These are phyloP conservation scores for Phalaenopsis hybrid DNA, from an alignment of 116 monocot genomes.

Conservation along the genomic window DNA sequence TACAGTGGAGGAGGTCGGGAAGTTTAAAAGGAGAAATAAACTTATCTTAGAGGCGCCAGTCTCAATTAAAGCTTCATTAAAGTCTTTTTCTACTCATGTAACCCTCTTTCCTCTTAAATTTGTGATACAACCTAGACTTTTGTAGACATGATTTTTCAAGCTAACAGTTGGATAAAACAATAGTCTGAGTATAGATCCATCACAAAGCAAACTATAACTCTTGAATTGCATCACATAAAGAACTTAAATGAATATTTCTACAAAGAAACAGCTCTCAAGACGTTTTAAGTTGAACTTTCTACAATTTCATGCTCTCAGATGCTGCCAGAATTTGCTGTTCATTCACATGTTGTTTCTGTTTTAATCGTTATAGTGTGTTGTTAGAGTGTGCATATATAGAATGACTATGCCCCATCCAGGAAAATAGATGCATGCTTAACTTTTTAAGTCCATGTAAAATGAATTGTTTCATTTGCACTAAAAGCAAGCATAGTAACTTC, in stretches of 20 bases:
- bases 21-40: no score
- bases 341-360: not conserved
- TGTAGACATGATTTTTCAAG: not conserved
- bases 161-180: not conserved
- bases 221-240: not conserved
- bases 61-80: no score
- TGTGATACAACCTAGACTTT: not conserved
- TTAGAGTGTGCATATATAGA: not conserved
- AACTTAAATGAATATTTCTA: not conserved
- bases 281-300: not conserved
- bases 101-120: not conserved
- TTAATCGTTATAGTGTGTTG: not conserved
- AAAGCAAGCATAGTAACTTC: not conserved
- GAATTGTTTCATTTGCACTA: not conserved
- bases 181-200: not conserved
- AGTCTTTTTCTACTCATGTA: not conserved
- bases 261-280: not conserved
- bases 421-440: not conserved
- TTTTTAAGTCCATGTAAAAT: not conserved
- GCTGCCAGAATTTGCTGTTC: not conserved
- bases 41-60: no score
- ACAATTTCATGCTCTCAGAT: not conserved
- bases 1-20: no score
- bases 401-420: not conserved
- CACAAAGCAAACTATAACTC: not conserved